Conservation (phyloP, 805 yeast genomes). For the Crinitomyces ghanaensis region DNA sequence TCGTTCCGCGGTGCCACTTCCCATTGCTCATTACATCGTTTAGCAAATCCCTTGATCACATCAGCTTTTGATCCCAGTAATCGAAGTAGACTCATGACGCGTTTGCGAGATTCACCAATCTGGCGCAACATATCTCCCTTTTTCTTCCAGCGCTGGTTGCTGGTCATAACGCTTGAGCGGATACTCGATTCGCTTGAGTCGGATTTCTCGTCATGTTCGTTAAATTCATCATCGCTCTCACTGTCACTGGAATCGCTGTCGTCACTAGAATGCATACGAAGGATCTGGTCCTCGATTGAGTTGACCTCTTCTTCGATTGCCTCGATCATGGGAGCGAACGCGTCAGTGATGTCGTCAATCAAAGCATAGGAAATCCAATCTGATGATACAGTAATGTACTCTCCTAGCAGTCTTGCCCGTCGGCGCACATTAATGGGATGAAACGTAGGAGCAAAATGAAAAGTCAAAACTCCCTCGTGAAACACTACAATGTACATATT, state of each 20-base stretch:
- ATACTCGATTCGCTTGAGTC: conserved; percentile 22
- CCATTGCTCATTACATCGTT: conserved; percentile 80
- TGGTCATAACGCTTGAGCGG: conserved; percentile 26
- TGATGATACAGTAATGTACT: conserved; percentile 78
- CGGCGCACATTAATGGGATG: conserved; percentile 94
- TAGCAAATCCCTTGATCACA: conserved; percentile 92
- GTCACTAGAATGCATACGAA: conserved; percentile 69
- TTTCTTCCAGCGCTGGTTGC: conserved; percentile 64
- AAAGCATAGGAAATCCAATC: conserved; percentile 97
- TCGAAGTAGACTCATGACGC: conserved; percentile 83
- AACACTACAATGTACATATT: conserved; percentile 91
- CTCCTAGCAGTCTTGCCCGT: conserved; percentile 76
- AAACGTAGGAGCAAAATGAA: conserved; percentile 90
- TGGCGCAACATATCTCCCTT: conserved; percentile 92
- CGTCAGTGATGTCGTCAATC: conserved; percentile 94
- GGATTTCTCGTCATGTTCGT: conserved; percentile 19
- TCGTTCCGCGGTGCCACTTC: conserved; percentile 70
- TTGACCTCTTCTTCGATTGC: conserved; percentile 91
- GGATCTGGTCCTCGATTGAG: conserved; percentile 83
- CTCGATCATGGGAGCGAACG: conserved; percentile 93
- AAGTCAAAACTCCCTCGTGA: conserved; percentile 80
- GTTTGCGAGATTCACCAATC: conserved; percentile 89
- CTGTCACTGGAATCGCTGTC: conserved; percentile 32
- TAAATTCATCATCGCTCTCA: conserved; percentile 27
- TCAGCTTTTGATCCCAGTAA: conserved; percentile 89